Percentiles rank a stretch among this genome's conserved stretches.
These are phyloP conservation scores for Fusarium xylarioides DNA, from an alignment of 2,329 filamentous ascomycete genomes.

Conservation along the genomic window DNA sequence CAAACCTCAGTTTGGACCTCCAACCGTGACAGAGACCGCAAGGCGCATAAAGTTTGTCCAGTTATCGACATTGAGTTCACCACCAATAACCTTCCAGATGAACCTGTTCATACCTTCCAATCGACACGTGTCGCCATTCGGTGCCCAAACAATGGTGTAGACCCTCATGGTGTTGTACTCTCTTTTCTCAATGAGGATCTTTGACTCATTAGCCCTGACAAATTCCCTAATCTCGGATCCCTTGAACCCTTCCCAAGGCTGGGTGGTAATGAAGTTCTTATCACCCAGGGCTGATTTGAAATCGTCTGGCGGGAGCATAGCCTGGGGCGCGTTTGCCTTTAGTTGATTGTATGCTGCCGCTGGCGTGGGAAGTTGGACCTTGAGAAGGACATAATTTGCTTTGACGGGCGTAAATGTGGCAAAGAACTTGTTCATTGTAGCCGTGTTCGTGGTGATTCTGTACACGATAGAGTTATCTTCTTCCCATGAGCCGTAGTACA, in stretches of 20 bases:
- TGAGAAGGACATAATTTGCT: neutral
- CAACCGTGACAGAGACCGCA: neutral
- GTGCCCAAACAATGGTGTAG: neutral
- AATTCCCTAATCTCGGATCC: neutral
- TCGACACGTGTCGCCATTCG: neutral
- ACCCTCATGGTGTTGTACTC: neutral
- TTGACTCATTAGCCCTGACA: neutral
- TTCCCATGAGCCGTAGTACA: neutral
- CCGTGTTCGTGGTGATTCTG: neutral
- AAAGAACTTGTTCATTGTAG: fast-evolving
- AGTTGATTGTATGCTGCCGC: neutral
- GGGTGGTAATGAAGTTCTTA: neutral
- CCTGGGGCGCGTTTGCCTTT: neutral
- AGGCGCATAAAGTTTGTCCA: neutral
- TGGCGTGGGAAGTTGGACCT: neutral
- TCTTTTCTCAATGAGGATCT: neutral
- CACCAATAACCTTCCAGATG: neutral
- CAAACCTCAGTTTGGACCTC: neutral
- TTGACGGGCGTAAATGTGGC: neutral
- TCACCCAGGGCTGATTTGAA: neutral
- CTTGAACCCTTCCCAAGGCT: neutral
- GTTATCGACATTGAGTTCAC: neutral
- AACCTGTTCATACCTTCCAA: neutral
- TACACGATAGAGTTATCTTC: neutral
- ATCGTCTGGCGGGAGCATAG: neutral